Percentiles rank a stretch among this genome's conserved stretches.
Conservation (phyloP, 164 flowering plant species). For the Umbilicus rupestris region DNA sequence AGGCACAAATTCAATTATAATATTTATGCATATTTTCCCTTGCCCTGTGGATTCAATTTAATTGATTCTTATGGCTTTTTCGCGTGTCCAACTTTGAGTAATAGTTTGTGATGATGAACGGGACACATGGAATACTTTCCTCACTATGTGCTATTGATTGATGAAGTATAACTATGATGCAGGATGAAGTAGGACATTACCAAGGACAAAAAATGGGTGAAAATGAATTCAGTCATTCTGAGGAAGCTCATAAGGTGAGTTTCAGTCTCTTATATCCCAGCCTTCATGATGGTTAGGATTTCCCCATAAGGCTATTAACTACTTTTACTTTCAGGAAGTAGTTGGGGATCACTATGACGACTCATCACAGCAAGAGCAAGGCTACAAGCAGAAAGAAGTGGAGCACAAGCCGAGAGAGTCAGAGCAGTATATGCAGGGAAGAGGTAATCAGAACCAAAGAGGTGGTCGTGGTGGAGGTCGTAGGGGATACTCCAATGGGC, state of each 20-base stretch:
- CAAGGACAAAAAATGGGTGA: background rate
- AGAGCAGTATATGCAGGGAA: conserved; percentile 36
- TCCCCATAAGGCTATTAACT: background rate
- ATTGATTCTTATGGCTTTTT: background rate
- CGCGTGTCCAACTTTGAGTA: background rate
- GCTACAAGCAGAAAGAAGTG: conserved; percentile 19
- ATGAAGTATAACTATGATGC: background rate
- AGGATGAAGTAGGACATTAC: background rate
- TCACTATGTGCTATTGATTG: background rate
- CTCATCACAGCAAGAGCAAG: conserved; percentile 28
- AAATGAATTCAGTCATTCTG: background rate
- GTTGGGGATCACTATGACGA: conserved; percentile 26
- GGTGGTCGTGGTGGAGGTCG: conserved; percentile 61
- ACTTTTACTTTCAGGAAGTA: conserved; percentile 24
- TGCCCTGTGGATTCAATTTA: background rate
- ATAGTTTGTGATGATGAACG: background rate
- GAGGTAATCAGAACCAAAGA: conserved; percentile 50
- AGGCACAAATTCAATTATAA: too few species aligned
- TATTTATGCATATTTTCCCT: too few species aligned
- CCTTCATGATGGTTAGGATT: background rate
- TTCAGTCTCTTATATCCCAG: background rate
- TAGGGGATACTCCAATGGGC: conserved; percentile 53
- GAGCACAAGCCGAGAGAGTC: conserved; percentile 26
- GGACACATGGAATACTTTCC: background rate
- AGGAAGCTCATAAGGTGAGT: background rate